A percentile compares a stretch with the other conserved stretches of the same genome.
phyloP scores from a whole-genome alignment of 2,329 filamentous ascomycete genomes.

The Trichoderma harzianum region DNA sequence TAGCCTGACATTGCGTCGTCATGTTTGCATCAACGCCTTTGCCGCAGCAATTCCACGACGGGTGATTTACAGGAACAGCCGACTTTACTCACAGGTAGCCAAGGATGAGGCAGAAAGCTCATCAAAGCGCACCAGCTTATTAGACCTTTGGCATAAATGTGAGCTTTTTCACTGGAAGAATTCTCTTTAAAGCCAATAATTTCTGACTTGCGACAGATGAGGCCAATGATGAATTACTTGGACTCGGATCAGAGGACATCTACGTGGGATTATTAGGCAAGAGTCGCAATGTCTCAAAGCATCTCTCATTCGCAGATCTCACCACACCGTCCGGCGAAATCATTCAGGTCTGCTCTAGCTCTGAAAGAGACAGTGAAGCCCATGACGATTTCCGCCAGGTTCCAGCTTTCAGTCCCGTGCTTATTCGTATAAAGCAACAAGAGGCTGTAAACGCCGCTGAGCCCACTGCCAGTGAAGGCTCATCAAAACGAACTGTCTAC shows the following conservation, averaged over 20 bases:
- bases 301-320: constrained; percentile 66
- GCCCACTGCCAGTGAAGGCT: constrained; percentile 24
- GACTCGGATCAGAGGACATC: constrained; percentile 20
- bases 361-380: constrained; percentile 33
- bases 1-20: constrained; percentile 23
- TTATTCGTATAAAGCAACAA: constrained; percentile 41
- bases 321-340: constrained; percentile 38
- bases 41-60: constrained; percentile 14
- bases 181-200: background rate
- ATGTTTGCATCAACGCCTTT: background rate
- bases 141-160: constrained; percentile 33
- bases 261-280: constrained; percentile 65
- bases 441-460: constrained; percentile 23
- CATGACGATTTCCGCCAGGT: constrained; percentile 45
- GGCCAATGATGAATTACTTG: constrained; percentile 24
- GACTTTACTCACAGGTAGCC: background rate
- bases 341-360: constrained; percentile 45
- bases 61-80: constrained; percentile 19
- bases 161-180: background rate
- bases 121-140: constrained; percentile 25
- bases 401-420: constrained; percentile 51
- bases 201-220: constrained; percentile 26
- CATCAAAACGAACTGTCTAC: constrained; percentile 52
- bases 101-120: background rate
- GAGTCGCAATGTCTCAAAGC: constrained; percentile 63